These are phyloP conservation scores for Lactarius trivialis DNA, from an alignment of 768 basidiomycete genomes.

Conservation along the genomic window DNA sequence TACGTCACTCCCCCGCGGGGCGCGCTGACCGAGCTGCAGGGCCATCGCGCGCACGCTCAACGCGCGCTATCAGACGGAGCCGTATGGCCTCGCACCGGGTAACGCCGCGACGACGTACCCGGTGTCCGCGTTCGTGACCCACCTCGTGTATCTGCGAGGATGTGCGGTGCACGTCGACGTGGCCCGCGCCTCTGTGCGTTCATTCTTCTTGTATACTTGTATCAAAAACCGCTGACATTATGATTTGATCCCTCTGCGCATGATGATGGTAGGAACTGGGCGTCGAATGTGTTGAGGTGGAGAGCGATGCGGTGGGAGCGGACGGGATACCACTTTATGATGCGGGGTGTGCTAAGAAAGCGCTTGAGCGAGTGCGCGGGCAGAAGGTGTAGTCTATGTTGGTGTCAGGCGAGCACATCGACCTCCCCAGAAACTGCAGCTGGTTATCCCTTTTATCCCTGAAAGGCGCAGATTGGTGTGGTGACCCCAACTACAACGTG, in stretches of 20 bases:
- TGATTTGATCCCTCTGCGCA: background rate
- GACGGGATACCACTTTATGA: constrained; percentile 38
- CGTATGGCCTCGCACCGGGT: constrained; percentile 46
- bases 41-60: constrained; percentile 69
- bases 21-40: constrained; percentile 32
- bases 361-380: constrained; percentile 29
- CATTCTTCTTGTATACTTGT: background rate
- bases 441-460: too few relatives aligned
- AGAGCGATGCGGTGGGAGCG: constrained; percentile 26
- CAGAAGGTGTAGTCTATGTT: background rate
- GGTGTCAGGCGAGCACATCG: too few relatives aligned
- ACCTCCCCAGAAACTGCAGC: too few relatives aligned
- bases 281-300: constrained; percentile 51
- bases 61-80: constrained; percentile 42
- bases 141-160: constrained; percentile 70
- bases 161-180: constrained; percentile 58
- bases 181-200: constrained; percentile 51
- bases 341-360: constrained; percentile 39
- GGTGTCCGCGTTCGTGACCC: constrained; percentile 75
- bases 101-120: constrained; percentile 59
- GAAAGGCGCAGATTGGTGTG: too few relatives aligned
- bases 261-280: constrained; percentile 43
- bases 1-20: constrained; percentile 5
- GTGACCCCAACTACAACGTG: background rate
- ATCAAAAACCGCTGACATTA: background rate